phyloP scores from a whole-genome alignment of 2,329 filamentous ascomycete species.

The Pezicula neosporulosa region DNA sequence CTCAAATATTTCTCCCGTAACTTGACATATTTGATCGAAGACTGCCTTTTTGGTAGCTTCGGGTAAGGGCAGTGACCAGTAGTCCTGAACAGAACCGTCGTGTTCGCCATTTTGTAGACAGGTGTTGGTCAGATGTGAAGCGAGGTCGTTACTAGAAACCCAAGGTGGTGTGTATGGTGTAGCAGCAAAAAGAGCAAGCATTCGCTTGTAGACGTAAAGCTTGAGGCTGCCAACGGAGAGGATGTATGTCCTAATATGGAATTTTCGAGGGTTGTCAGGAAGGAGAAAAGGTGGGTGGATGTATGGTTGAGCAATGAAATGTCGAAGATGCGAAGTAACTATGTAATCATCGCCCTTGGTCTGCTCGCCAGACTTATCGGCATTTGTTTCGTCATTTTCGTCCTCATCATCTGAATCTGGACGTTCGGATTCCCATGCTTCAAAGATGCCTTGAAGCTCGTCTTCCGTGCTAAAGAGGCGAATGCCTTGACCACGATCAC shows the following conservation, averaged over 20 bases:
- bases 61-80: constrained; percentile 60
- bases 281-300: constrained; percentile 84
- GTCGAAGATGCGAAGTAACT: constrained; percentile 84
- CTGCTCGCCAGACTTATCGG: constrained; percentile 22
- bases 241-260: constrained; percentile 92
- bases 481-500: constrained; percentile 91
- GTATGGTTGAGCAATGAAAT: constrained; percentile 95
- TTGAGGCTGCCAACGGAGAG: constrained; percentile 74
- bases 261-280: constrained; percentile 68
- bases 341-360: constrained; percentile 50
- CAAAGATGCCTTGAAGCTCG: constrained; percentile 83
- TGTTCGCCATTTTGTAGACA: constrained; percentile 69
- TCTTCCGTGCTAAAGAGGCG: constrained; percentile 81
- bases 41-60: constrained; percentile 47
- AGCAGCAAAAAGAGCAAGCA: constrained; percentile 90
- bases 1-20: constrained; percentile 79
- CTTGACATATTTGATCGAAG: constrained; percentile 68
- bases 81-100: constrained; percentile 66
- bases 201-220: constrained; percentile 82
- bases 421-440: constrained; percentile 76
- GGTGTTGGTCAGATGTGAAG: constrained; percentile 88
- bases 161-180: constrained; percentile 67
- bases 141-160: constrained; percentile 48
- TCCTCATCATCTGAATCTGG: constrained; percentile 65
- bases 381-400: constrained; percentile 30